Conservation (phyloP, 768 basidiomycete species). For the Gymnopilus dilepis region DNA sequence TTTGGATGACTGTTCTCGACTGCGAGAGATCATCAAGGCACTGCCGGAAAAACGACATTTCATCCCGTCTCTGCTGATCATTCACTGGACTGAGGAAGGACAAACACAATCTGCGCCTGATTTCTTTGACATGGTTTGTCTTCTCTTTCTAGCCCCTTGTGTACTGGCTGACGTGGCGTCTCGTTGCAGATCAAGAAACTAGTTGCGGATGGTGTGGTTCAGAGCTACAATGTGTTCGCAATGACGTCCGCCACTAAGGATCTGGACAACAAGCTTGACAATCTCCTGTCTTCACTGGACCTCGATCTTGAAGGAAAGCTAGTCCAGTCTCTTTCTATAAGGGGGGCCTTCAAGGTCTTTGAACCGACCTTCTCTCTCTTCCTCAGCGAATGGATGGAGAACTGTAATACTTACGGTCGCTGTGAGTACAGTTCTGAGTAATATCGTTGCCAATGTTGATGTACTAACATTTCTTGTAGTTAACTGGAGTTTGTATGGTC, state of each 20-base stretch:
- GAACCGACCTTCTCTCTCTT: conserved; percentile 44
- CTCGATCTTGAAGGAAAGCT: conserved; percentile 66
- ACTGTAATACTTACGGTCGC: conserved; percentile 43
- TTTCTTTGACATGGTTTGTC: conserved; percentile 62
- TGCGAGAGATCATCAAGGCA: conserved; percentile 64
- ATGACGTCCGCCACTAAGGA: conserved; percentile 59
- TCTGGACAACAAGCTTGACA: conserved; percentile 59
- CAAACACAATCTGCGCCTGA: conserved; percentile 47
- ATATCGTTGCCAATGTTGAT: background rate
- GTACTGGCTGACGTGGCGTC: background rate
- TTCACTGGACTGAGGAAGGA: conserved; percentile 62
- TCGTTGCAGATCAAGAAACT: conserved; percentile 53
- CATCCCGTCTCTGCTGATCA: conserved; percentile 61
- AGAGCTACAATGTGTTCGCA: conserved; percentile 48
- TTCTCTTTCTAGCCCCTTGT: background rate
- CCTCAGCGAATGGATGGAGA: conserved; percentile 52
- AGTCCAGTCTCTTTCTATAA: conserved; percentile 40
- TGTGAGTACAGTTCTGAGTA: conserved; percentile 43
- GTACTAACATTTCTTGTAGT: conserved; percentile 40
- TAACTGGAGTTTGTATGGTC: conserved; percentile 59
- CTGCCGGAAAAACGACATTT: conserved; percentile 64
- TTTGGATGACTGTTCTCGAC: conserved; percentile 73
- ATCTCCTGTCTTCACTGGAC: conserved; percentile 43
- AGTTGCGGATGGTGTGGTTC: conserved; percentile 45
- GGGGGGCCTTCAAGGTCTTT: conserved; percentile 48